These are phyloP conservation scores for Venturia oleaginea DNA, from an alignment of 2,329 filamentous ascomycete genomes.

Conservation along the genomic window DNA sequence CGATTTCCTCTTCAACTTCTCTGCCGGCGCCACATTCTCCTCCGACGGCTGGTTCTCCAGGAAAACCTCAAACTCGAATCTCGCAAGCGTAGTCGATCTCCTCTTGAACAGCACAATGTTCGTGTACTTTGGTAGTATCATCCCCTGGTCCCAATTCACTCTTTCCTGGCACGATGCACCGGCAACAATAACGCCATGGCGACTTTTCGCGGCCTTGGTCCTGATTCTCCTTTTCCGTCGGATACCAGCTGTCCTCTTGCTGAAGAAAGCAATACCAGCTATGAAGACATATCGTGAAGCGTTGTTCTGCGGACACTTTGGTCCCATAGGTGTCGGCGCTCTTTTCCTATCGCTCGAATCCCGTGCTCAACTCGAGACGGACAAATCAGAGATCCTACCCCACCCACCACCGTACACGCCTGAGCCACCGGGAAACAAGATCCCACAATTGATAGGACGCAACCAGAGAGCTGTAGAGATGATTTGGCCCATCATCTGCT, in stretches of 20 bases:
- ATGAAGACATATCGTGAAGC: slow-evolving; percentile 44
- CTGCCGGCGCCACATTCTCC: slow-evolving; percentile 46
- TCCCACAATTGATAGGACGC: neutral
- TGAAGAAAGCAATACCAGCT: slow-evolving; percentile 40
- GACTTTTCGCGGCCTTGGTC: slow-evolving; percentile 37
- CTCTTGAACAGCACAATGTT: slow-evolving; percentile 48
- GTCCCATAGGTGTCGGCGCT: slow-evolving; percentile 48
- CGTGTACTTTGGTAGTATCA: slow-evolving; percentile 47
- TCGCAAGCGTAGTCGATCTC: slow-evolving; percentile 45
- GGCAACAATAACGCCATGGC: slow-evolving; percentile 30
- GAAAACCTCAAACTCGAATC: slow-evolving; percentile 35
- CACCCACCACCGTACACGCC: slow-evolving; percentile 24
- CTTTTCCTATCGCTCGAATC: slow-evolving; percentile 50
- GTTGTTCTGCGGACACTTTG: slow-evolving; percentile 48
- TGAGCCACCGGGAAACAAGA: slow-evolving; percentile 16
- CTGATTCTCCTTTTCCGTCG: slow-evolving; percentile 45
- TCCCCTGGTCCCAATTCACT: slow-evolving; percentile 41
- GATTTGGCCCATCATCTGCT: slow-evolving; percentile 47
- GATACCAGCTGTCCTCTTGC: slow-evolving; percentile 41
- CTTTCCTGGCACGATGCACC: slow-evolving; percentile 15
- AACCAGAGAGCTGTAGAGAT: slow-evolving; percentile 32
- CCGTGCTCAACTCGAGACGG: slow-evolving; percentile 43
- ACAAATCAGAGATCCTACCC: slow-evolving; percentile 30
- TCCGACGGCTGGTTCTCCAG: slow-evolving; percentile 45
- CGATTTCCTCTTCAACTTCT: slow-evolving; percentile 49